Base-by-base conservation (phyloP, 306 rosid genomes). In the Casuarina cunninghamiana region DNA sequence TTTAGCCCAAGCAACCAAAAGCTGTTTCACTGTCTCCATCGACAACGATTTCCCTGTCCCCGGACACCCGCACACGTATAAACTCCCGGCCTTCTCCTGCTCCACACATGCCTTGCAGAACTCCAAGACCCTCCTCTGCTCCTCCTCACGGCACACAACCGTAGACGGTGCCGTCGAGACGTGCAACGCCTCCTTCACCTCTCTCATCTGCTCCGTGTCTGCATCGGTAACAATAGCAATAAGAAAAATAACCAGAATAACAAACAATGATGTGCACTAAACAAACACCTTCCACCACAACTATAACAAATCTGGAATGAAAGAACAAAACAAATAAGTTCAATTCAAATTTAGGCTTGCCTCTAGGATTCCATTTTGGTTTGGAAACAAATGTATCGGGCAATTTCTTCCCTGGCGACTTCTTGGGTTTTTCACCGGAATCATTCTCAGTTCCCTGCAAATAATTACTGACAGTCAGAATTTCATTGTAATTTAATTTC, bases 31-130 rank as follows among this genome's bases (percentile, higher is more conserved):
- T 78, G 86, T 95, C 50, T 86, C 97, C 87, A 89, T 90, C 38
- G 97, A 89, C 55, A 93, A 77, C 0, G 99, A 88, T 75, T 95
- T 95, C 15, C 97, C 97, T 0, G 99, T 93, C 55, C 99, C 99
- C 0, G 99, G 97, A 60, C 97, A 91, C 26, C 99, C 99, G 35
- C 99, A 93, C 0, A 93, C 82, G 50, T 93, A 95, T 17, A 95
- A 74, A 83, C 97, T 89, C 74, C 91, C 94, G n/a, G 97, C 83
- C 80, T 88, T 95, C 73, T 86, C 86, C 43, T 85, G 89, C 78
- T 88, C 91, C 10, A 95, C 45, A 70, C 90, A 81, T 2, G 83
- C 77, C 82, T 95, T 91, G 69, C 96, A 88, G 84, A 95, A 93
- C 75, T 80, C 90, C 37, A 93, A 70, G 58, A 95, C 89, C 85